Evolutionary conservation across 78 protist species (phyloP).

Genomic region (Thecamonas trahens): DNA sequence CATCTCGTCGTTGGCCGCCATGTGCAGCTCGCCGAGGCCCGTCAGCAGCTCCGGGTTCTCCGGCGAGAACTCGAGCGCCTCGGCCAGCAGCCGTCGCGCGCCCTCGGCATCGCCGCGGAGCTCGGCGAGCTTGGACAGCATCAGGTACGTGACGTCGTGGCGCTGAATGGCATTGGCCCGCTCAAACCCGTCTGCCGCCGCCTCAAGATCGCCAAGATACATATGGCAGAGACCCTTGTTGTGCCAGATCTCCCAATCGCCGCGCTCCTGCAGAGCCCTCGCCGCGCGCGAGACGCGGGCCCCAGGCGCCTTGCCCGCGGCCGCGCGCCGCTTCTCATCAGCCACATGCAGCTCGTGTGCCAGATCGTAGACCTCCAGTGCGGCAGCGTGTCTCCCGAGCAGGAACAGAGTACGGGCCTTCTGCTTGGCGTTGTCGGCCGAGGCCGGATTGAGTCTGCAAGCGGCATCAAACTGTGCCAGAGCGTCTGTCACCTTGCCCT

Average conservation of each 20-base stretch:
- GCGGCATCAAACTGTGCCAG: conserved; percentile 58
- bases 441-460: conserved; percentile 44
- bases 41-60: conserved; percentile 71
- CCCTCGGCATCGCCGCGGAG: conserved; percentile 25
- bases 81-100: conserved; percentile 30
- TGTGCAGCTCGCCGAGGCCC: conserved; percentile 54
- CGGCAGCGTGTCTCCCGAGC: conserved; percentile 55
- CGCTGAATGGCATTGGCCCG: conserved; percentile 27
- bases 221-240: conserved; percentile 60
- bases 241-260: conserved; percentile 48
- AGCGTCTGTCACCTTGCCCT: conserved; percentile 68
- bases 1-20: conserved; percentile 41
- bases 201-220: neutral
- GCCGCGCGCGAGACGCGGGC: no score
- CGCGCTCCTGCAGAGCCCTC: neutral
- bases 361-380: conserved; percentile 54
- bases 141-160: conserved; percentile 60
- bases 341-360: conserved; percentile 15
- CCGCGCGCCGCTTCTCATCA: conserved; percentile 13
- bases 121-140: conserved; percentile 35
- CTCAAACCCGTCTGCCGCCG: conserved; percentile 37
- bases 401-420: conserved; percentile 56
- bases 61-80: conserved; percentile 58
- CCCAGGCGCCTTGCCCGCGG: no score
- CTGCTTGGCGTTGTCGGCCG: conserved; percentile 60